Evolutionary conservation across 495 filamentous ascomycete genomes (phyloP), one percentile per base, ranked within the genome.

Genomic region (Acidomyces sp.): DNA sequence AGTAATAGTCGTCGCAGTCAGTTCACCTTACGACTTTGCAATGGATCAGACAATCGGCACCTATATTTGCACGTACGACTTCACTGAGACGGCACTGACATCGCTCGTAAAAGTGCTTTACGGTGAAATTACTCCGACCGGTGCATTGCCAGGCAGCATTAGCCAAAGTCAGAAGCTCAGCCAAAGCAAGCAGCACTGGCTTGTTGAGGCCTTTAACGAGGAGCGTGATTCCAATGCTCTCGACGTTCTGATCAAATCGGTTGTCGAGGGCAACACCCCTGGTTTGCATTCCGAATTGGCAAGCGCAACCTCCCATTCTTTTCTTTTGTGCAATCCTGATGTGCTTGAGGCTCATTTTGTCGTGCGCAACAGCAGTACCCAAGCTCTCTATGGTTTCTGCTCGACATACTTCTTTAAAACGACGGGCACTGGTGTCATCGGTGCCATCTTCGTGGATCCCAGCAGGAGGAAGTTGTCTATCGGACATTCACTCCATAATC

Each of bases 1-100:
- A 4, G 60, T 93, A 22, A 69, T 92, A 28, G 85, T 92, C 22
- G 77, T 93, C n/a, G 76, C 84, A 2, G 83, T 86, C 38, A 92
- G 83, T 59, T 92, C 85, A 6, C 85, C 85, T 1, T 93, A 92
- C 58, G 85, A 93, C 57, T 93, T 93, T 58, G 85, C 83, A n/a
- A 85, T 82, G 75, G 85, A 93, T 45, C 43, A 52, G 19, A 73
- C 77, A 37, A 82, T 93, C 21, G 80, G 79, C 6, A 92, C 85
- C 3, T 93, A 92, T 54, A 68, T 93, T 34, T 93, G 85, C 61
- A 93, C 85, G 0, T 93, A 87, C 53, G 85, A 93, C 62, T 92
- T 90, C 55, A 93, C 85, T 3, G 85, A 93, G 49, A 87, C 82
- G 0, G 85, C 85, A 17, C 71, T 93, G 64, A 73, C 77, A 39